Percentiles rank a stretch among this genome's conserved stretches.
Evolutionary conservation across 129 eudicot genomes (phyloP).

Genomic region (Saussurea involucrata): DNA sequence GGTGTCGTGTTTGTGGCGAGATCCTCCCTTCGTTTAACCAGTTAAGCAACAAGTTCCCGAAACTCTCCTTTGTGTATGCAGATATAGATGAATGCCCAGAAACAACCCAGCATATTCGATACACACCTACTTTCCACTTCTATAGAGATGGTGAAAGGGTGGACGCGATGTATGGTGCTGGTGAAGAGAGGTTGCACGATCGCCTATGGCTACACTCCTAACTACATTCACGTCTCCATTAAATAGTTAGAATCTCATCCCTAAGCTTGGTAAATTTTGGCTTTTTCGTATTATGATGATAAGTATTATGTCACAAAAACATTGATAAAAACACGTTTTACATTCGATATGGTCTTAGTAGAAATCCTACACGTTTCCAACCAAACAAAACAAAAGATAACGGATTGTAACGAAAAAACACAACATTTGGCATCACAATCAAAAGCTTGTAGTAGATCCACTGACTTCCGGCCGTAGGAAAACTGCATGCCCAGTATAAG

Average conservation of each 20-base stretch:
- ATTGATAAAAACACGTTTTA: conserved; percentile 8
- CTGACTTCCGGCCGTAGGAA: background rate
- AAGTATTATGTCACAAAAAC: conserved; percentile 1
- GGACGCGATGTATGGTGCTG: conserved; percentile 92
- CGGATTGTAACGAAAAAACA: conserved; percentile 2
- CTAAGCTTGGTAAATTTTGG: background rate
- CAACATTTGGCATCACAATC: conserved; percentile 12
- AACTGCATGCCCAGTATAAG: conserved; percentile 14
- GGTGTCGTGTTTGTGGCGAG: conserved; percentile 84
- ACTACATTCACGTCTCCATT: background rate
- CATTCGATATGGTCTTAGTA: conserved; percentile 4
- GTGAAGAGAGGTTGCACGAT: conserved; percentile 83
- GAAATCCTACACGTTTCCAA: conserved; percentile 2
- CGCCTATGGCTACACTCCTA: conserved; percentile 91
- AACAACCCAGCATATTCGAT: conserved; percentile 78
- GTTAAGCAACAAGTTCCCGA: conserved; percentile 72
- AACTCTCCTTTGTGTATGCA: conserved; percentile 70
- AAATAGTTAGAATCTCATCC: background rate
- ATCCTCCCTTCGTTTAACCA: conserved; percentile 63
- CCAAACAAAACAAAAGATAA: conserved; percentile 9
- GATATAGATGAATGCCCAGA: conserved; percentile 92
- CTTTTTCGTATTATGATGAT: background rate
- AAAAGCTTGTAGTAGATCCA: background rate
- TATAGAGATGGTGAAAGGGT: conserved; percentile 93
- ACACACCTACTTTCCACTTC: conserved; percentile 91